Percentiles rank a stretch among this genome's conserved stretches.
Conservation (phyloP, 345 rosid species). For the Boechera stricta region DNA sequence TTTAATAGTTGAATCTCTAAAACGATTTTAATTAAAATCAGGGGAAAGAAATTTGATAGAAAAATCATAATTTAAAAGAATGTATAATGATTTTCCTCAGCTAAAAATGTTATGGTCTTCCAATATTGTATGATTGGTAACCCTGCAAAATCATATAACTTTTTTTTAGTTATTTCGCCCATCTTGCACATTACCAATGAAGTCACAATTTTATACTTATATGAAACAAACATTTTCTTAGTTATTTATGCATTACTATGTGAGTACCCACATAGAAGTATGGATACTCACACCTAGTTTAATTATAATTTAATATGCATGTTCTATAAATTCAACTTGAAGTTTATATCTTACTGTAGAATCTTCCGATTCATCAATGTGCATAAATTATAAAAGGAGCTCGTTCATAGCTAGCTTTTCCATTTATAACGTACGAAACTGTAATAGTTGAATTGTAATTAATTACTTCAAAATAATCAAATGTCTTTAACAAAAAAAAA, state of each 20-base stretch:
- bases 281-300: conserved; percentile 34
- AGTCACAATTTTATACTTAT: background rate
- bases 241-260: background rate
- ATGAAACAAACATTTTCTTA: background rate
- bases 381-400: background rate
- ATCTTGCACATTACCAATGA: conserved; percentile 30
- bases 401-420: background rate
- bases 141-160: no score
- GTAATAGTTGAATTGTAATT: background rate
- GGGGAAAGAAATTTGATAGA: no score
- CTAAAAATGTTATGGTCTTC: no score
- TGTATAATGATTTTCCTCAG: no score
- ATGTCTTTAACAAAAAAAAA: no score
- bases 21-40: no score
- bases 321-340: conserved; percentile 24
- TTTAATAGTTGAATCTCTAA: no score
- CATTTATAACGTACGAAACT: background rate
- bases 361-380: background rate
- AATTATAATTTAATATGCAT: conserved; percentile 34
- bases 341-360: conserved; percentile 8
- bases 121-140: no score
- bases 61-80: no score
- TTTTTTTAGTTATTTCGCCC: conserved; percentile 11
- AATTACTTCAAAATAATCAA: background rate
- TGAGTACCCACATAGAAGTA: conserved; percentile 34